Evolutionary conservation across 352 stramenopile genomes (phyloP), one percentile per base, ranked within the genome.

Genomic region (Phytophthora brassicae): DNA sequence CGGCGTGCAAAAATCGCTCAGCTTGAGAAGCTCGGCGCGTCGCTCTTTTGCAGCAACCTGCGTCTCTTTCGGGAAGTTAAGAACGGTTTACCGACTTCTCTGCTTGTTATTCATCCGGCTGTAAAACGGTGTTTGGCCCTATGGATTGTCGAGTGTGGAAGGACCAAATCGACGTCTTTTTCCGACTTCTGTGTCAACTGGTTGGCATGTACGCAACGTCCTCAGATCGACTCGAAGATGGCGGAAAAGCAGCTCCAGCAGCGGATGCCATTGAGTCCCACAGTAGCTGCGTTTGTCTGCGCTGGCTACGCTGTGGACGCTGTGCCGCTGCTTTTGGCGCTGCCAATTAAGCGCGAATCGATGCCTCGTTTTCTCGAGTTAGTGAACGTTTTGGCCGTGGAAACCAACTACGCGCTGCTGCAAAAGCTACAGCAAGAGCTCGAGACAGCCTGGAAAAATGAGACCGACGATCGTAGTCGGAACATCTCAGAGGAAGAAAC

Each of bases 141-240:
- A 36, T 72, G 64, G 64, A 48, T 72, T 26, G 26, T 31, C 19
- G 58, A 68, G 33, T 68, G 46, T 17, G 64, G 48, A 13, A 35
- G 52, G 1, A 35, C 31, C 6, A 58, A 59, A 6, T 29, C 38
- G n/a, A 19, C 56, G n/a, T 43, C 50, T n/a, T 56, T 61, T 16
- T 70, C 60, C 3, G 60, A 66, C 45, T 62, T 66, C 36, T 67
- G 60, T 31, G 56, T 66, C 44, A 66, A 70, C 42, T 73, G 66
- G 54, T 56, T 70, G 55, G 60, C 60, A 19, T 70, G 60, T 47
- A 49, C 69, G 20, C 60, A 73, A 17, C 66, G 53, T 56, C 60
- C 65, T 16, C 58, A 58, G 53, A 47, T 12, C 16, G 38, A 52
- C 11, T 14, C 6, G 4, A 58, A 54, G 44, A 41, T 14, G 45